Base-by-base conservation (phyloP, 2,329 filamentous ascomycete species). In the Colletotrichum simmondsii region DNA sequence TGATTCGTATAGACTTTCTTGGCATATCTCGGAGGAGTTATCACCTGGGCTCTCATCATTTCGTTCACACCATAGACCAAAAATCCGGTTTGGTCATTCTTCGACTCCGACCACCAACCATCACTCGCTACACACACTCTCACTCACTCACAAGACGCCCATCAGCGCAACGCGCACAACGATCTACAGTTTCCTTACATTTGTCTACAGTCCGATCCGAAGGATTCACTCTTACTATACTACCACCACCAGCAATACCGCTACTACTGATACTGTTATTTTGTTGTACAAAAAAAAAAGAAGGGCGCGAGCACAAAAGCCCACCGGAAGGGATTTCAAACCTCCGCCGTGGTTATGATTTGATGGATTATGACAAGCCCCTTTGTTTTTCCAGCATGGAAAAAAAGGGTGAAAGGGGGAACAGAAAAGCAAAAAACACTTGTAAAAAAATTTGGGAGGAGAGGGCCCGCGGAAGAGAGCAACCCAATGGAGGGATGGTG, bases 361-460 rank as follows among this genome's bases (percentile, higher is more conserved):
- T 74, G 65, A 74, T 61, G 72, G 69, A 72, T 74, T 42, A 74
- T 72, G 72, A 74, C 60, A 65, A 22, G 19, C 37, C 22, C 14
- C 32, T 35, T 35, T 19, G 37, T 26, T 54, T 54, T 54, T 54
- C 8, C 52, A 54, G n/a, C 19, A 54, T 12, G 32, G 32, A 35
- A 5, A 19, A 42, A 14, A 28, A 28, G 24, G 42, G 16, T 16
- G 14, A n/a, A 49, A 49, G 19, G 42, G 16, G 42, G 19, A 49
- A 49, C 42, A 49, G 42, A 49, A 49, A 49, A 49, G 42, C 42
- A 22, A 49, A 49, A 49, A 49, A 49, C 42, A 49, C 19, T 22
- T 49, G 42, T 49, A n/a, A 49, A 49, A 49, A n/a, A 49, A 6
- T 4, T 30, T 35, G 32, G 53, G 53, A 56, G 26, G n/a, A 22